Evolutionary conservation across 768 basidiomycete genomes (phyloP), one percentile per base, ranked within the genome.

Genomic region (Boletus subcaerulescens): DNA sequence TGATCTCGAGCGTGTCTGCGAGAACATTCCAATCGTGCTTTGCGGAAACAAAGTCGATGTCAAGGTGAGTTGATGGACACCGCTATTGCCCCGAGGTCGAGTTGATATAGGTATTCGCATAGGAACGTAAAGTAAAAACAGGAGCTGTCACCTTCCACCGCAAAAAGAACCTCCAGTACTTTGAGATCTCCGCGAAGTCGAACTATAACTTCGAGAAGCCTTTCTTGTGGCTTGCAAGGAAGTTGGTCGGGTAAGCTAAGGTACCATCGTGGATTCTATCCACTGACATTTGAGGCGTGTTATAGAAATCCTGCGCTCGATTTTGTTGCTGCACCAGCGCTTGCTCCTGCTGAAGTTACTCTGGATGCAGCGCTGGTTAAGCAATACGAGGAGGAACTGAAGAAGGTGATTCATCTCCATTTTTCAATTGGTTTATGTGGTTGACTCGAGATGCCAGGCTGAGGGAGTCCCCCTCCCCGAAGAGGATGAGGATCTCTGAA

Each of bases 171-270:
- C 83, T 99, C 49, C 97, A 98, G 72, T 99, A 99, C 80, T 99
- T 95, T 71, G 97, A 99, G 70, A 98, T 99, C 64, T 98, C 97
- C 0, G 97, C 97, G 50, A 99, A 99, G 77, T 98, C 95, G 44
- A 99, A 99, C 82, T 99, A 98, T 76, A 99, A 99, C 81, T 98
- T 98, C 70, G 97, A 99, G 77, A 98, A 98, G 74, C 97, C 97
- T 47, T 98, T 99, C 92, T 83, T 99, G 60, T 98, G 97, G 97
- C 82, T 98, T 71, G 95, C 93, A 55, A 85, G 93, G 78, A 99
- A 98, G 78, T 82, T 99, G 59, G 95, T 96, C 60, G 96, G 94
- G 93, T 93, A 65, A 58, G 91, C 79, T 7, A 38, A 38, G 14
- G 17, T 36, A 13, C 22, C 17, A 33, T 17, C 3, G 7, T 15